Evolutionary conservation across 345 rosid species (phyloP).

Genomic region (Excoecaria agallocha): DNA sequence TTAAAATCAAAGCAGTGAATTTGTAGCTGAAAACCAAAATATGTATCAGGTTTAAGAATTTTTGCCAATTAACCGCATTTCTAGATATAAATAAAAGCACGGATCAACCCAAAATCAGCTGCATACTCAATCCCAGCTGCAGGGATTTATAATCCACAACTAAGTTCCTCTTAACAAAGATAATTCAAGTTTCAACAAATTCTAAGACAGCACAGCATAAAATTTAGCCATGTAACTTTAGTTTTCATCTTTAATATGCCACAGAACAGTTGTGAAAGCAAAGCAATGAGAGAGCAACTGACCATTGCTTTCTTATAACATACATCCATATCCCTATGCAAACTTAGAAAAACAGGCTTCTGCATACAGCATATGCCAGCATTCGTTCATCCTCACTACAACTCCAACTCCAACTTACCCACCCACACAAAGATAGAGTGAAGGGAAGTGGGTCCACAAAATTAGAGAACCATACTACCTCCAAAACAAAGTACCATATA

Average conservation of each 20-base stretch:
- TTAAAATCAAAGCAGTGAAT: not conserved
- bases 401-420: not conserved
- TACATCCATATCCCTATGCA: not conserved
- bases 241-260: not conserved
- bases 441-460: not conserved
- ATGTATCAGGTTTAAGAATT: too few species aligned
- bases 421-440: too few species aligned
- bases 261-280: not conserved
- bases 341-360: not conserved
- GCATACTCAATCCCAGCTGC: too few species aligned
- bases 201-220: not conserved
- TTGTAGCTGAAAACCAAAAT: not conserved
- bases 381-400: too few species aligned
- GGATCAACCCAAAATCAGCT: not conserved
- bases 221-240: not conserved
- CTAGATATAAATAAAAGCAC: not conserved
- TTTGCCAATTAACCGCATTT: not conserved
- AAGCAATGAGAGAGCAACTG: slow-evolving; percentile 4
- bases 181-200: not conserved
- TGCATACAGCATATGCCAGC: too few species aligned
- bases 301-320: not conserved
- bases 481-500: not conserved
- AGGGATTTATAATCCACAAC: slow-evolving; percentile 1
- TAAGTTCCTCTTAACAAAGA: not conserved
- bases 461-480: not conserved